These are phyloP conservation scores for Pseudevernia furfuracea DNA, from an alignment of 495 filamentous ascomycete genomes.

Conservation along the genomic window DNA sequence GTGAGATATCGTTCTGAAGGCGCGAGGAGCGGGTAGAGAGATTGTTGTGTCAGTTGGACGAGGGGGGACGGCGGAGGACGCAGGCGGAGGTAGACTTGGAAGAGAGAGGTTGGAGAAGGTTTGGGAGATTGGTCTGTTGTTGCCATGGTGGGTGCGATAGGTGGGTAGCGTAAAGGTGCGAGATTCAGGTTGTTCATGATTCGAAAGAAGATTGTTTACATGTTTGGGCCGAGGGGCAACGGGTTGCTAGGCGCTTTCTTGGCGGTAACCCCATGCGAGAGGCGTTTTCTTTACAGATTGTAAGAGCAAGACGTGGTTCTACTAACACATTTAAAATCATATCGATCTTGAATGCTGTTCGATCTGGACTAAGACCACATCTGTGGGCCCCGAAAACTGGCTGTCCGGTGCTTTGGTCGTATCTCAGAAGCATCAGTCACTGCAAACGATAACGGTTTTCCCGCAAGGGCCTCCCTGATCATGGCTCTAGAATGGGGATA, in stretches of 20 bases:
- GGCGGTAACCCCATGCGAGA: neutral
- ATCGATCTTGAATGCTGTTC: neutral
- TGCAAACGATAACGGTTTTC: neutral
- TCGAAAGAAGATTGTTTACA: neutral
- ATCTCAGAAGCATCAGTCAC: neutral
- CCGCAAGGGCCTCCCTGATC: neutral
- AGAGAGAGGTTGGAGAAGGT: conserved; percentile 55
- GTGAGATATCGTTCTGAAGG: conserved; percentile 64
- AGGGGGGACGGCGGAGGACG: conserved; percentile 54
- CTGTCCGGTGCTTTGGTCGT: neutral
- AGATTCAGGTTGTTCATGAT: too few relatives aligned
- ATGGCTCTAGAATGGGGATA: too few relatives aligned
- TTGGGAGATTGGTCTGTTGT: conserved; percentile 36
- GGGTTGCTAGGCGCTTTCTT: conserved; percentile 1
- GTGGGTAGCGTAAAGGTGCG: neutral
- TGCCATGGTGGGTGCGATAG: neutral
- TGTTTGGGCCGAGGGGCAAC: neutral
- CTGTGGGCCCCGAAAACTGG: neutral
- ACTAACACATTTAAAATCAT: neutral
- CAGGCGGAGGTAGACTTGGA: conserved; percentile 87
- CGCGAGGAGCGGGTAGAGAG: conserved; percentile 27
- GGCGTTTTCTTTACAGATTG: neutral
- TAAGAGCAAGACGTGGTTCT: neutral
- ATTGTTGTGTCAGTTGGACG: conserved; percentile 28
- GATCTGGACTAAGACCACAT: too few relatives aligned